Percentiles rank a stretch among this genome's conserved stretches.
Evolutionary conservation across 768 basidiomycete species (phyloP).

Genomic region (Strobilomyces confusus): DNA sequence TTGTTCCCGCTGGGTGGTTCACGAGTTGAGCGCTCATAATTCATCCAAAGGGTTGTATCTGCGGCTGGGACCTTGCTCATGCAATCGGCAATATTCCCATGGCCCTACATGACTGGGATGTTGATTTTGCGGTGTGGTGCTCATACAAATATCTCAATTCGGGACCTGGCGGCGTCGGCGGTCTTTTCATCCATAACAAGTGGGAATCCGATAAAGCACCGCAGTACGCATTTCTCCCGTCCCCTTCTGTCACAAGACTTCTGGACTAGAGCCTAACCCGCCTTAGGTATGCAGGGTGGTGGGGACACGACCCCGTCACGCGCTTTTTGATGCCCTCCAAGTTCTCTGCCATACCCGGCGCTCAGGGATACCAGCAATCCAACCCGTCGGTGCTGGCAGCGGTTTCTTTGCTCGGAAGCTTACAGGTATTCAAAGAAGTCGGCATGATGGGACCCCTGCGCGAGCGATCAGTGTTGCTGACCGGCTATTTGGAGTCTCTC

Average conservation of each 20-base stretch:
- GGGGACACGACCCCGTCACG: constrained; percentile 87
- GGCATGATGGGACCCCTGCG: constrained; percentile 72
- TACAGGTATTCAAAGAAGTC: constrained; percentile 73
- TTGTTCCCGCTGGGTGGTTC: constrained; percentile 1
- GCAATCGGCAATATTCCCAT: constrained; percentile 92
- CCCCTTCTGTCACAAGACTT: constrained; percentile 4
- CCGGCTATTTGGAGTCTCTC: constrained; percentile 62
- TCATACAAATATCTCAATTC: constrained; percentile 98
- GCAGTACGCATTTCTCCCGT: constrained; percentile 44
- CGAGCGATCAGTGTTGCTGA: constrained; percentile 66
- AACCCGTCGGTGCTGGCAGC: constrained; percentile 84
- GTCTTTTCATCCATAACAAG: constrained; percentile 82
- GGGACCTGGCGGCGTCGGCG: constrained; percentile 96
- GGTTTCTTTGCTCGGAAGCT: constrained; percentile 77
- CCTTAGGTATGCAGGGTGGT: constrained; percentile 89
- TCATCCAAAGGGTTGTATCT: constrained; percentile 74
- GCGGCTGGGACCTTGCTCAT: constrained; percentile 97
- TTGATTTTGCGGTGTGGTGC: constrained; percentile 99
- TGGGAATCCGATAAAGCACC: constrained; percentile 64
- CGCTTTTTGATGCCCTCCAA: constrained; percentile 86
- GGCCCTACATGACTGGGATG: constrained; percentile 85
- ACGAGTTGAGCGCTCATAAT: constrained; percentile 13
- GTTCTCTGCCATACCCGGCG: constrained; percentile 84
- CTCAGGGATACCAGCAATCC: constrained; percentile 94
- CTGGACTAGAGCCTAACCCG: constrained; percentile 11